Conservation (phyloP, 441 rosid species). For the Aleurites moluccanus region DNA sequence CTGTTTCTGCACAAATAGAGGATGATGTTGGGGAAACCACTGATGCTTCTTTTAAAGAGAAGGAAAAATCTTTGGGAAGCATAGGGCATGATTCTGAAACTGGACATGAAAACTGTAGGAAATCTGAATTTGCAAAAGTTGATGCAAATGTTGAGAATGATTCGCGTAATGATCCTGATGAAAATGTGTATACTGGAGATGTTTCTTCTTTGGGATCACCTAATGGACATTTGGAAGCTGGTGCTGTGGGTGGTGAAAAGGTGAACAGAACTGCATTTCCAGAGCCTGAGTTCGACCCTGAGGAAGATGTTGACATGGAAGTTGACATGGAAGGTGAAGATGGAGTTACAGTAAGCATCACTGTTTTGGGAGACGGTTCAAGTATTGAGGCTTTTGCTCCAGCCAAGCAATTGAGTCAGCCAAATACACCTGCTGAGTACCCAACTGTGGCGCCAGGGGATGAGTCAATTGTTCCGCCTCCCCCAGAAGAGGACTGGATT, state of each 20-base stretch:
- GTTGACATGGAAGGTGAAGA: constrained; percentile 99
- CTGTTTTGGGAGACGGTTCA: constrained; percentile 26
- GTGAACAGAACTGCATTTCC: constrained; percentile 30
- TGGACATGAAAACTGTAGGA: constrained; percentile 24
- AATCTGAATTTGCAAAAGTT: constrained; percentile 34
- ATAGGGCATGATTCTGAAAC: constrained; percentile 35
- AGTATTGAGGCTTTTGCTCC: constrained; percentile 28
- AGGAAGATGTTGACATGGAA: constrained; percentile 90
- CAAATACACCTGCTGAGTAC: constrained; percentile 39
- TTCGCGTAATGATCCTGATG: constrained; percentile 24
- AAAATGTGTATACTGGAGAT: constrained; percentile 15
- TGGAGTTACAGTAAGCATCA: constrained; percentile 29
- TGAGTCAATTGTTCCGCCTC: constrained; percentile 49
- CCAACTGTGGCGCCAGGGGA: constrained; percentile 29
- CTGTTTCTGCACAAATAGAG: constrained; percentile 59
- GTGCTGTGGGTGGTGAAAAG: constrained; percentile 31
- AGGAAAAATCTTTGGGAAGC: constrained; percentile 30
- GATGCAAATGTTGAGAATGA: constrained; percentile 27
- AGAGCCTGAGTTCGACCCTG: constrained; percentile 33
- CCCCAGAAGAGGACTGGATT: constrained; percentile 83
- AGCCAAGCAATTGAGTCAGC: constrained; percentile 32
- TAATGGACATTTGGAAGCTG: constrained; percentile 33
- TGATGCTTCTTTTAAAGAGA: constrained; percentile 31
- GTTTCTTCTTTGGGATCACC: constrained; percentile 30
- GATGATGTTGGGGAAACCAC: constrained; percentile 47